phyloP scores from a whole-genome alignment of 2,329 filamentous ascomycete genomes.

The Cytospora piceae region DNA sequence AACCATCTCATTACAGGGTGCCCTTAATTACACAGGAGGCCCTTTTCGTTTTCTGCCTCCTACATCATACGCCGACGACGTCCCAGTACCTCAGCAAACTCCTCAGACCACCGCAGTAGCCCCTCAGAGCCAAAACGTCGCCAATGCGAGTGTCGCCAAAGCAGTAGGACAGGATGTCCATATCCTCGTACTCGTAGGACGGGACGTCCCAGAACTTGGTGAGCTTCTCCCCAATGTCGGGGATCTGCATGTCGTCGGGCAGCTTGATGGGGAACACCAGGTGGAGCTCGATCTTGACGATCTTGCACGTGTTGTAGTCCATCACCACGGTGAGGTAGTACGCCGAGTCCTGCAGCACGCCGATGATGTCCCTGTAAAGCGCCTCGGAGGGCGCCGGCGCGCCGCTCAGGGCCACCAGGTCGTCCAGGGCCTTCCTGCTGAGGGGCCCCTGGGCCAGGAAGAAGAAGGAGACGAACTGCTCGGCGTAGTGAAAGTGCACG shows the following conservation, averaged over 20 bases:
- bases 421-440: slow-evolving; percentile 16
- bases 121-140: slow-evolving; percentile 23
- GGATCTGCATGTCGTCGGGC: slow-evolving; percentile 27
- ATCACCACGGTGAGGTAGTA: slow-evolving; percentile 27
- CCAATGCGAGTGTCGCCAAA: slow-evolving; percentile 22
- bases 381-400: slow-evolving; percentile 22
- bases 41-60: background rate
- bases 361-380: slow-evolving; percentile 20
- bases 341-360: slow-evolving; percentile 22
- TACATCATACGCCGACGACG: slow-evolving; percentile 24
- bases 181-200: slow-evolving; percentile 25
- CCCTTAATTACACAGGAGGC: background rate
- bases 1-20: background rate
- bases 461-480: slow-evolving; percentile 18
- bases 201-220: slow-evolving; percentile 26
- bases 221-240: slow-evolving; percentile 19
- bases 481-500: slow-evolving; percentile 21
- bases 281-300: slow-evolving; percentile 26
- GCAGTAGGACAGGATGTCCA: slow-evolving; percentile 27
- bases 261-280: slow-evolving; percentile 30
- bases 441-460: slow-evolving; percentile 28
- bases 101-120: slow-evolving; percentile 28
- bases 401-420: slow-evolving; percentile 23
- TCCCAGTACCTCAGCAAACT: slow-evolving; percentile 26
- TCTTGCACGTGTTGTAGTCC: slow-evolving; percentile 23